Conservation (phyloP, 306 rosid genomes). For the Lotus japonicus region DNA sequence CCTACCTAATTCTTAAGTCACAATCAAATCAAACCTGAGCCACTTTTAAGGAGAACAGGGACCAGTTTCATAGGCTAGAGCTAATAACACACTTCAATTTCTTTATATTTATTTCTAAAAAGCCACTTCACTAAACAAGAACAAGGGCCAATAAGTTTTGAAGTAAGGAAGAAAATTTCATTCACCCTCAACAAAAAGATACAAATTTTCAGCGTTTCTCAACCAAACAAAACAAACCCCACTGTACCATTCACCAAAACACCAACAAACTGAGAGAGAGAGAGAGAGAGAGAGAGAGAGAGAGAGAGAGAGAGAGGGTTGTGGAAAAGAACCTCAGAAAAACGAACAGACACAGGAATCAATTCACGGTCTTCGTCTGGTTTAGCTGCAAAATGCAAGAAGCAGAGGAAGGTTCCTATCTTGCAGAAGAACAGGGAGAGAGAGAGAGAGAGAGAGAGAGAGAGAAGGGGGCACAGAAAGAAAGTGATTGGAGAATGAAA, state of each 20-base stretch:
- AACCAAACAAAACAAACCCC: conserved; percentile 9
- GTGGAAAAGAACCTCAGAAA: conserved; percentile 21
- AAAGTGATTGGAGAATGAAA: not conserved
- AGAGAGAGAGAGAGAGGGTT: not conserved
- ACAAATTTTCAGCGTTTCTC: not conserved
- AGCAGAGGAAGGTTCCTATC: conserved; percentile 11
- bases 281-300: not conserved
- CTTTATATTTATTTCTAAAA: not conserved
- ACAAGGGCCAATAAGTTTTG: not conserved
- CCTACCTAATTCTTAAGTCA: not conserved
- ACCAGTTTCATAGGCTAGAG: not conserved
- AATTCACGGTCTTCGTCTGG: conserved; percentile 10
- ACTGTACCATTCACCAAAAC: not conserved
- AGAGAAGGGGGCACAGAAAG: not conserved
- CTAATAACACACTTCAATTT: not conserved
- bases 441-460: not conserved
- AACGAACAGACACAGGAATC: conserved; percentile 23
- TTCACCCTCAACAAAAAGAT: not conserved
- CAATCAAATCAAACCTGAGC: conserved; percentile 12
- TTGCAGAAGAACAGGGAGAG: not conserved
- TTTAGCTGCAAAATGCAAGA: conserved; percentile 15
- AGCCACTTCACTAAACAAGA: conserved; percentile 4
- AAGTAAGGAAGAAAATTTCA: not conserved
- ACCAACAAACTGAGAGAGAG: not conserved
- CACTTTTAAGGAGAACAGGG: no score